A percentile compares a stretch with the other conserved stretches of the same genome.
phyloP scores from a whole-genome alignment of 148 eudicot genomes.

The Heliamphora exappendiculata region DNA sequence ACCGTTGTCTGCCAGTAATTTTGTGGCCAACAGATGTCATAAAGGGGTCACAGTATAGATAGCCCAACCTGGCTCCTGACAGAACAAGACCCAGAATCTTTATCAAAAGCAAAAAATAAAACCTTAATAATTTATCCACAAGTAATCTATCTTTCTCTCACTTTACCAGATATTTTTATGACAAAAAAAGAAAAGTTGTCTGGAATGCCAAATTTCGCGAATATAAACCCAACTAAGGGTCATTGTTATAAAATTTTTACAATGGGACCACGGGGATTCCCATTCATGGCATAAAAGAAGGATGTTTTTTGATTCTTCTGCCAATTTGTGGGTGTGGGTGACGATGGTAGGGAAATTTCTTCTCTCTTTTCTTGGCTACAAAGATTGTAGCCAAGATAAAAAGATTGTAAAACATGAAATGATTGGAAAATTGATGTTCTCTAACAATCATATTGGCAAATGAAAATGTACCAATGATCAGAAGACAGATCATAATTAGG shows the following conservation, averaged over 20 bases:
- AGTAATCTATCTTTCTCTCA: background rate
- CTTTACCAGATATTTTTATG: no score
- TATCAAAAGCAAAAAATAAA: background rate
- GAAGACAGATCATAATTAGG: background rate
- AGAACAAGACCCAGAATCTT: conserved; percentile 2
- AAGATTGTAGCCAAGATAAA: background rate
- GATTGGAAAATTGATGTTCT: background rate
- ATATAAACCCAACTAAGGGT: background rate
- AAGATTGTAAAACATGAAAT: background rate
- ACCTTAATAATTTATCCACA: background rate
- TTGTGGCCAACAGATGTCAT: conserved; percentile 66
- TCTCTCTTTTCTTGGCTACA: background rate
- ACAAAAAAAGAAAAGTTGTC: no score
- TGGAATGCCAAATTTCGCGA: no score
- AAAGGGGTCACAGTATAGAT: conserved; percentile 64
- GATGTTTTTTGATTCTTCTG: background rate
- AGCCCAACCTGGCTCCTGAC: conserved; percentile 75
- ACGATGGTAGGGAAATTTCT: no score
- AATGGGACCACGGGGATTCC: background rate
- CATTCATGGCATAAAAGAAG: background rate
- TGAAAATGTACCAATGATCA: background rate
- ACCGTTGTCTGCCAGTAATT: conserved; percentile 67
- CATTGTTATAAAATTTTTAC: background rate
- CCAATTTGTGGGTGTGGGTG: no score
- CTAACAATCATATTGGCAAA: background rate